Evolutionary conservation across 352 stramenopile genomes (phyloP).

Genomic region (Phytopythium mirpurense): DNA sequence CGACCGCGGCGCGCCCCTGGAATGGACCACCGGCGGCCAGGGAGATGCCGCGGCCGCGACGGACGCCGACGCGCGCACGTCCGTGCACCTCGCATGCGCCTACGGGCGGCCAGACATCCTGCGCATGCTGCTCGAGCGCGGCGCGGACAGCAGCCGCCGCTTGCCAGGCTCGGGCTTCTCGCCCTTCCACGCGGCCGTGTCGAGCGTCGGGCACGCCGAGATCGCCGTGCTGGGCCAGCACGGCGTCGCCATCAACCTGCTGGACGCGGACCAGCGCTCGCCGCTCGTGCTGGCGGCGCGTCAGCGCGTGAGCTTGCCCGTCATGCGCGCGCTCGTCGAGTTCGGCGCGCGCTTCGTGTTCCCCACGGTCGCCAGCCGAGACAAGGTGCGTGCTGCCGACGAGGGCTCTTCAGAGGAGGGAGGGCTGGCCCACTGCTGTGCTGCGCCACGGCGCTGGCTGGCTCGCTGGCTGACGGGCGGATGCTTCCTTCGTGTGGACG

Average conservation of each 20-base stretch:
- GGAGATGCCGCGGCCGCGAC: neutral
- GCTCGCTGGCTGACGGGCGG: no score
- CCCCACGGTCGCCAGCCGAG: neutral
- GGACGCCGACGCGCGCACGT: neutral
- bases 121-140: neutral
- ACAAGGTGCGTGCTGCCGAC: neutral
- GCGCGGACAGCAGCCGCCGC: neutral
- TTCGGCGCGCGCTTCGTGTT: neutral
- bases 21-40: neutral
- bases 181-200: neutral
- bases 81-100: slow-evolving; percentile 2
- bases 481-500: neutral
- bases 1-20: neutral
- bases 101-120: neutral
- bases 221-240: slow-evolving; percentile 16
- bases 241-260: slow-evolving; percentile 13
- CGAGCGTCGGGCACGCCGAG: neutral
- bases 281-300: neutral
- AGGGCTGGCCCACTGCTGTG: no score
- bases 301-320: no score
- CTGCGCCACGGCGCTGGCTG: no score
- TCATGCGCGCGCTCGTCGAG: neutral
- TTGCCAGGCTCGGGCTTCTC: neutral
- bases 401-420: no score
- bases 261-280: slow-evolving; percentile 6